Conservation (phyloP, 805 yeast species). For the Candida ficus region DNA sequence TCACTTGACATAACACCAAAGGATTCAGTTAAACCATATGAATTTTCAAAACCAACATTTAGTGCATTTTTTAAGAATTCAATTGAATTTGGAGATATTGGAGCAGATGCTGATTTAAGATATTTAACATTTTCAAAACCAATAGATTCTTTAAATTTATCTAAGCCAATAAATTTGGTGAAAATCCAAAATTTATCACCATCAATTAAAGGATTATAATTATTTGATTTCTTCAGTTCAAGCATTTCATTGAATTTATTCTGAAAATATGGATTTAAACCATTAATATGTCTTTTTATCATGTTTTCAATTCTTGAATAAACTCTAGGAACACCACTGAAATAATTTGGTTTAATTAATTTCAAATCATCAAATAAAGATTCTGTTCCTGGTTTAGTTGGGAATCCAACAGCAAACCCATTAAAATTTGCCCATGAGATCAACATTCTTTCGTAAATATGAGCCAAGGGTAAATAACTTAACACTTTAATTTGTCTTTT, state of each 20-base stretch:
- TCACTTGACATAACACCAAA: conserved; percentile 48
- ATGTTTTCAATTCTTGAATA: conserved; percentile 47
- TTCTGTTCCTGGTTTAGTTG: conserved; percentile 37
- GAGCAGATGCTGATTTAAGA: conserved; percentile 51
- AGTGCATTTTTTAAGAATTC: conserved; percentile 49
- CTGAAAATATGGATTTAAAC: conserved; percentile 10
- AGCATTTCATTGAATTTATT: conserved; percentile 15
- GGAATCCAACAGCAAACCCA: conserved; percentile 43
- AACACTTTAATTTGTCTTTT: conserved; percentile 27
- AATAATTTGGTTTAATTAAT: conserved; percentile 39
- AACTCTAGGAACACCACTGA: conserved; percentile 55
- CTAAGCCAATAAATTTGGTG: conserved; percentile 11
- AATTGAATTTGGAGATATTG: conserved; percentile 49
- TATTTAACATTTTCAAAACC: conserved; percentile 35
- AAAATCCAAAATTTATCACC: conserved; percentile 11
- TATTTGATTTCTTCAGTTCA: conserved; percentile 7
- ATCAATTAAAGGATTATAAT: conserved; percentile 7
- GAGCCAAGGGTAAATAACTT: conserved; percentile 52
- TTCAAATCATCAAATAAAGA: conserved; percentile 47
- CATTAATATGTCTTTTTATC: conserved; percentile 26
- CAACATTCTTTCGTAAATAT: conserved; percentile 50
- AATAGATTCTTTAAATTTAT: conserved; percentile 36
- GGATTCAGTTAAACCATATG: conserved; percentile 62
- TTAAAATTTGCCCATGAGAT: conserved; percentile 23
- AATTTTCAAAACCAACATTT: conserved; percentile 40